These are phyloP conservation scores for Circinella minor DNA, from an alignment of 371 early-diverging fungal species.

Conservation along the genomic window DNA sequence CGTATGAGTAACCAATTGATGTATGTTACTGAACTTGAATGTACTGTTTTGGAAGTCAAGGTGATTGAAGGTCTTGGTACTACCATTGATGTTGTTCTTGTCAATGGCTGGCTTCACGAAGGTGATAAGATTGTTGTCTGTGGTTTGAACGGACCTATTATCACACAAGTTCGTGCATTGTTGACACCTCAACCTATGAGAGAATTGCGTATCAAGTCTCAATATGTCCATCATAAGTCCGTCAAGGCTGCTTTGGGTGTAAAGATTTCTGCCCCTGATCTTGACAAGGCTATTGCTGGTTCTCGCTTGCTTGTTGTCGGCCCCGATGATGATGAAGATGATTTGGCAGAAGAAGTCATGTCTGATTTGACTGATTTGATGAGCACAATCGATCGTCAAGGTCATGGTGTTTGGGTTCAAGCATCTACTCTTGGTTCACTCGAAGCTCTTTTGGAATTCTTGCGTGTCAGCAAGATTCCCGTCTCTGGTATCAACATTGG, in stretches of 20 bases:
- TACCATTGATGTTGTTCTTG: slow-evolving; percentile 98
- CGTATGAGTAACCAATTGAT: slow-evolving; percentile 96
- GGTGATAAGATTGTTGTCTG: slow-evolving; percentile 98
- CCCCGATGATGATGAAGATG: slow-evolving; percentile 97
- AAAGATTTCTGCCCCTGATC: slow-evolving; percentile 95
- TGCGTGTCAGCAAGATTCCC: slow-evolving; percentile 94
- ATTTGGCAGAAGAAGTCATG: slow-evolving; percentile 94
- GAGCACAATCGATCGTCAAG: slow-evolving; percentile 84
- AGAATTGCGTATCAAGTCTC: slow-evolving; percentile 97
- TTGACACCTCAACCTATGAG: slow-evolving; percentile 99
- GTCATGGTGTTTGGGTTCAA: slow-evolving; percentile 98
- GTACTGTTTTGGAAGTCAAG: slow-evolving; percentile 99
- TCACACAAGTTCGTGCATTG: slow-evolving; percentile 94
- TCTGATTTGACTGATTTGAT: slow-evolving; percentile 81
- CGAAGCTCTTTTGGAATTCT: slow-evolving; percentile 98
- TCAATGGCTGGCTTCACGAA: slow-evolving; percentile 97
- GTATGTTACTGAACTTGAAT: slow-evolving; percentile 97
- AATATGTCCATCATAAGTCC: slow-evolving; percentile 95
- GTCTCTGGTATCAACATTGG: slow-evolving; percentile 99
- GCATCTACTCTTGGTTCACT: slow-evolving; percentile 99
- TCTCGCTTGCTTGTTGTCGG: slow-evolving; percentile 94
- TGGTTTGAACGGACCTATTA: slow-evolving; percentile 97
- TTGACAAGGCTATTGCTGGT: slow-evolving; percentile 99
- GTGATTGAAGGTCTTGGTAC: slow-evolving; percentile 99
- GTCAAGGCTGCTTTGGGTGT: slow-evolving; percentile 99